Base-by-base conservation (phyloP, 1,139 yeast species). In the Saccharomyces hybrid region DNA sequence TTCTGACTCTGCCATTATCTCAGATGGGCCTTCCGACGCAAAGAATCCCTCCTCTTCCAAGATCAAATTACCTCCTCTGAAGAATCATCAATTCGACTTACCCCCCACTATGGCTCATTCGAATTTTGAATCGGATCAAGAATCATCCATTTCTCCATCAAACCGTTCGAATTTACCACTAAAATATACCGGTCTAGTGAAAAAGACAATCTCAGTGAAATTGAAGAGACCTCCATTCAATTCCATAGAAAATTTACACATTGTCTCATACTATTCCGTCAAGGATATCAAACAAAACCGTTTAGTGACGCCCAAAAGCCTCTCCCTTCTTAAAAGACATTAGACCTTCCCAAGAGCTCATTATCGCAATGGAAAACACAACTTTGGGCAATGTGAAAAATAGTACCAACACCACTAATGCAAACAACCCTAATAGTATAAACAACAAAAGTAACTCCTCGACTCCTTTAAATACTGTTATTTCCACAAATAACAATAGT, bases 251-350 rank as follows among this genome's bases (percentile, higher is more conserved):
- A 82, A 88, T 0, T 78, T 86, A 55, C 97, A 90, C 67, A 71
- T 90, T 53, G 83, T 90, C 6, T 82, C 91, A 19, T 90, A 90
- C 68, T 90, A 88, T 66, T 75, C 78, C 53, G 85, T 89, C 0
- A 80, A 81, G 47, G 96, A 89, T 66, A 91, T 88, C 2, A 64
- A 81, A 52, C 73, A 74, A 46, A 83, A 84, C 4, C 74, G 72
- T 50, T 73, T 89, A 52, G 66, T 70, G 3, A 74, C 84, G 41
- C 96, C 96, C 0, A 73, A 81, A 81, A 2, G 79, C 79, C 49
- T 71, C 78, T 5, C 69, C 74, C 0, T 75, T 74, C 49, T 75
- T 87, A 55, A 77, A 77, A 56, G 78, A 80, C 56, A 61, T 82
- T 1, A 69, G 68, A 19, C 75, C 89, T 28, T 75, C 83, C 12